Conservation (phyloP, 2,329 filamentous ascomycete species). For the Talaromyces sp. region DNA sequence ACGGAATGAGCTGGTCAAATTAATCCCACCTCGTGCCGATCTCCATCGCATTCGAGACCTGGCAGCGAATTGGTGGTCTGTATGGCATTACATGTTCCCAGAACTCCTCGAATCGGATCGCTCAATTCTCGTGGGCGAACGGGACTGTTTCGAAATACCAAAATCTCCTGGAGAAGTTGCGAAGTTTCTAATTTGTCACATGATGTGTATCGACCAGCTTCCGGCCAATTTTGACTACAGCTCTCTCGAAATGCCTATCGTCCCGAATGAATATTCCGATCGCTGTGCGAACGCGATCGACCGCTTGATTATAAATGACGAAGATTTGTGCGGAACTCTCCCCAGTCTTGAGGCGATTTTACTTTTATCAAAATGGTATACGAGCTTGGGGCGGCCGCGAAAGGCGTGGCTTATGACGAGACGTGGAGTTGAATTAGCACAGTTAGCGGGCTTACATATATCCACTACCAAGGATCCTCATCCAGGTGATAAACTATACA, state of each 20-base stretch:
- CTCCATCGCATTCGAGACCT: slow-evolving; percentile 29
- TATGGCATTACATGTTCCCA: slow-evolving; percentile 33
- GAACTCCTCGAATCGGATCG: slow-evolving; percentile 22
- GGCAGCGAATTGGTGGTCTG: slow-evolving; percentile 26
- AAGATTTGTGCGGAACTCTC: slow-evolving; percentile 47
- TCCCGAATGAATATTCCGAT: slow-evolving; percentile 42
- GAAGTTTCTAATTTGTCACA: slow-evolving; percentile 42
- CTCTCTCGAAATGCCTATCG: slow-evolving; percentile 32
- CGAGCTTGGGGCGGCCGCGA: slow-evolving; percentile 53
- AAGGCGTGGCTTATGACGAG: slow-evolving; percentile 51
- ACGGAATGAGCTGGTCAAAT: slow-evolving; percentile 25
- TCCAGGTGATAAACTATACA: slow-evolving; percentile 23
- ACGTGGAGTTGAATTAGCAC: slow-evolving; percentile 48
- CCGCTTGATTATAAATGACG: slow-evolving; percentile 45
- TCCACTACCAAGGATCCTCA: slow-evolving; percentile 26
- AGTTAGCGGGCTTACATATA: slow-evolving; percentile 48
- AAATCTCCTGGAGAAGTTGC: slow-evolving; percentile 35
- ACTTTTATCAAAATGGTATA: slow-evolving; percentile 49
- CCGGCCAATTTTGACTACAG: slow-evolving; percentile 35
- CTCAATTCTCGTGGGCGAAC: slow-evolving; percentile 14
- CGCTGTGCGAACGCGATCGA: slow-evolving; percentile 45
- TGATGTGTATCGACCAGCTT: slow-evolving; percentile 41
- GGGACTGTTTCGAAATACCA: slow-evolving; percentile 12
- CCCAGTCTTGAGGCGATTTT: slow-evolving; percentile 51
- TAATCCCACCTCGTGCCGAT: slow-evolving; percentile 32